Evolutionary conservation across 345 rosid genomes (phyloP), one percentile per base, ranked within the genome.

Genomic region (Salix caprea): DNA sequence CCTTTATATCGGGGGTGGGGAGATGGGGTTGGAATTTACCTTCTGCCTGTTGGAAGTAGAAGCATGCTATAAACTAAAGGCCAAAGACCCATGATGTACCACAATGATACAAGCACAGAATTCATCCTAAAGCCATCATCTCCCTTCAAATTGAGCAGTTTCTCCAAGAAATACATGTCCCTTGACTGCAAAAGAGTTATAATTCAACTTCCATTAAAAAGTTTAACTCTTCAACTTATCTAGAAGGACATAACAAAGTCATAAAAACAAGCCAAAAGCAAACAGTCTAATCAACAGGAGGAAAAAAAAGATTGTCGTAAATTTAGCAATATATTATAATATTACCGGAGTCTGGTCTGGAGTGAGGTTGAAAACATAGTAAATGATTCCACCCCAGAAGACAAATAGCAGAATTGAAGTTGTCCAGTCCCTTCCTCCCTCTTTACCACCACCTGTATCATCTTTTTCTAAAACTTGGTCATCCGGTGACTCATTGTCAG

Each of bases 1-100:
- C 46, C 46, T 11, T 42, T 2, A 42, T 42, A 11, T 42, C 46
- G 46, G 14, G 46, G 46, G 48, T 39, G 64, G 71, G 70, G 60
- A 30, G 32, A 30, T 30, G 14, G 34, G 34, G 34, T 3, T 4
- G 24, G 71, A 46, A 77, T n/a, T 13, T 85, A 93, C 98, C 98
- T 93, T 85, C 92, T 85, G 68, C 90, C 93, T 6, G 97, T 82
- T 36, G 96, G 97, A 78, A 92, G 83, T 82, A 92, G 87, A 67
- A 91, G 87, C 99, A 91, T 95, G 83, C 84, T 84, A 72, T 89
- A 94, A 1, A 87, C 88, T 74, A 88, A 74, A 77, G 97, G 96
- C 97, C 99, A 94, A 80, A 92, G 78, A 76, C 97, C 99, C 97
- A 92, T 92, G 24, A 89, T 85, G 75, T 91, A 89, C 97, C 97